A percentile compares a stretch with the other conserved stretches of the same genome.
Conservation (phyloP, 2,329 filamentous ascomycete genomes). For the Fusarium armeniacum region DNA sequence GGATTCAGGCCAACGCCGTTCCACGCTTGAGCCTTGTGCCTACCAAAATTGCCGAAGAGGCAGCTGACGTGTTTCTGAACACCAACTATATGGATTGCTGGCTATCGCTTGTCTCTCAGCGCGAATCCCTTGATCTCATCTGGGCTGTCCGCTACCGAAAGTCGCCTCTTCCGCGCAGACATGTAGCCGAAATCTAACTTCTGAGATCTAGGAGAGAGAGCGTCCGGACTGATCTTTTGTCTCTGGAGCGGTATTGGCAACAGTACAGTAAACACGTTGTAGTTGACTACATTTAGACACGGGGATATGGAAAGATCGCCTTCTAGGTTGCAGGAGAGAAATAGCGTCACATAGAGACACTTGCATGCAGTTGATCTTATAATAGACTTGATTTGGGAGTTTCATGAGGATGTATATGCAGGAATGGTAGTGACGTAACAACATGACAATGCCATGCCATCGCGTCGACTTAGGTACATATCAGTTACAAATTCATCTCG, state of each 20-base stretch:
- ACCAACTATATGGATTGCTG: neutral
- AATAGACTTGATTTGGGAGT: rapidly evolving
- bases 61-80: neutral
- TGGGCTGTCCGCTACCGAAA: neutral
- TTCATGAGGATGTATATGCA: rapidly evolving
- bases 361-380: neutral
- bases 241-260: neutral
- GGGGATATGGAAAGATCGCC: too few relatives aligned
- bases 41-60: neutral
- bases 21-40: neutral
- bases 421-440: neutral
- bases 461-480: neutral
- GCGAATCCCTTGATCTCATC: neutral
- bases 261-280: neutral
- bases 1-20: neutral
- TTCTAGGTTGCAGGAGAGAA: too few relatives aligned
- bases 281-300: neutral
- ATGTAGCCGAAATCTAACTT: neutral
- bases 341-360: neutral
- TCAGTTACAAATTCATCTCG: neutral
- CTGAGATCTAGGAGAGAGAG: neutral
- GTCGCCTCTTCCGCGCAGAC: rapidly evolving
- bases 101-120: neutral
- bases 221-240: rapidly evolving
- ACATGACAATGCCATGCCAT: neutral